A percentile compares a stretch with the other conserved stretches of the same genome.
Conservation (phyloP, 1,284 basidiomycete genomes). For the Puccinia triticina region DNA sequence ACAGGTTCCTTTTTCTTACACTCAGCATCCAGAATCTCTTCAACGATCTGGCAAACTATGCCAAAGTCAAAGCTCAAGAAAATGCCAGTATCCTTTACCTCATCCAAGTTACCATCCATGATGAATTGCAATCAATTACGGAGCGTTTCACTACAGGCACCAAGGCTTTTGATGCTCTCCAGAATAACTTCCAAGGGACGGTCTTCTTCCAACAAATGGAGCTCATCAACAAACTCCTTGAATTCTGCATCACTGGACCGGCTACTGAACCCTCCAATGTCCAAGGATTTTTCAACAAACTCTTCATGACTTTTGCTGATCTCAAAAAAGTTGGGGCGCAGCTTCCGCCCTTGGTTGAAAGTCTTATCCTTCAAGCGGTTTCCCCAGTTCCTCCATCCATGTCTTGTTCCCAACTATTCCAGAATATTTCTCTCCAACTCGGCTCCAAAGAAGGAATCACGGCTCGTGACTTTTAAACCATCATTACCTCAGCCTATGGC, state of each 20-base stretch:
- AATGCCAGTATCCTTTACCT: too few species aligned
- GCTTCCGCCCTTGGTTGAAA: not conserved
- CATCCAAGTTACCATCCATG: too few species aligned
- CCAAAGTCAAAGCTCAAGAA: too few species aligned
- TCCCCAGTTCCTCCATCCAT: not conserved
- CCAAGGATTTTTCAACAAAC: not conserved
- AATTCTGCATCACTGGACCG: not conserved
- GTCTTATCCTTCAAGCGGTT: not conserved
- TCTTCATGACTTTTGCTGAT: not conserved
- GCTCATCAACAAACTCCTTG: not conserved
- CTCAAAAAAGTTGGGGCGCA: not conserved
- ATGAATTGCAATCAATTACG: too few species aligned
- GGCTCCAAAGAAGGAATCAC: not conserved
- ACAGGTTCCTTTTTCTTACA: too few species aligned
- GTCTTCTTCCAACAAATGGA: not conserved
- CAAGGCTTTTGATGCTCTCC: too few species aligned
- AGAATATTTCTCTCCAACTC: constrained; percentile 4
- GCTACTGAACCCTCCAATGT: not conserved
- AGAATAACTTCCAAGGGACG: not conserved
- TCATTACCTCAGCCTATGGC: not conserved
- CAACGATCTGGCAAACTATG: too few species aligned
- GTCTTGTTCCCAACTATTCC: not conserved
- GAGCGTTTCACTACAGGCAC: too few species aligned
- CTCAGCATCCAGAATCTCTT: too few species aligned
- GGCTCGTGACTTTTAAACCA: not conserved